These are phyloP conservation scores for Echium plantagineum DNA, from an alignment of 257 asterid genomes.

Conservation along the genomic window DNA sequence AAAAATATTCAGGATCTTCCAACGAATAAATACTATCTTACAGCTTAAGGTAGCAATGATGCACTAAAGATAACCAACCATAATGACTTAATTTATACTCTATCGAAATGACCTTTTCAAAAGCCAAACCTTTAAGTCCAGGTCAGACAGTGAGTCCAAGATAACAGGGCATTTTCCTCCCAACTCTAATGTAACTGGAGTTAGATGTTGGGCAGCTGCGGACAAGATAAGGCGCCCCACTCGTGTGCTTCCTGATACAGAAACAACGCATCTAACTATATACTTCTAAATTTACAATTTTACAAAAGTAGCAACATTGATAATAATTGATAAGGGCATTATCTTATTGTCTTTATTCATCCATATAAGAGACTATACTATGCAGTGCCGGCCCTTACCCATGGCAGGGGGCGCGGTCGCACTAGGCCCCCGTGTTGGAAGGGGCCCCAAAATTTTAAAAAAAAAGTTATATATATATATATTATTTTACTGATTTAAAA, in stretches of 20 bases:
- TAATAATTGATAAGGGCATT: not conserved
- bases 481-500: no score
- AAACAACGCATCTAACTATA: not conserved
- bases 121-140: slow-evolving; percentile 51
- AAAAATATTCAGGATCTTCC: slow-evolving; percentile 8
- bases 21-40: not conserved
- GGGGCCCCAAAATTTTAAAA: no score
- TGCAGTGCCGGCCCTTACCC: no score
- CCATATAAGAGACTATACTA: no score
- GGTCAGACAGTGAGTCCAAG: slow-evolving; percentile 46
- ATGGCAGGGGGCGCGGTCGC: no score
- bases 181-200: slow-evolving; percentile 88
- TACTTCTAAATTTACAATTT: no score
- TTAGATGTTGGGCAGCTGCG: slow-evolving; percentile 90
- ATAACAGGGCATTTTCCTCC: slow-evolving; percentile 93
- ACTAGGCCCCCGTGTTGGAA: no score
- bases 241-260: slow-evolving; percentile 55
- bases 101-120: not conserved
- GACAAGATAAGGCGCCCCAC: slow-evolving; percentile 70
- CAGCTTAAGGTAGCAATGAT: not conserved
- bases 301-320: not conserved
- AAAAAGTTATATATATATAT: no score
- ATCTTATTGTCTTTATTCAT: not conserved
- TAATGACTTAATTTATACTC: not conserved
- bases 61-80: not conserved